A percentile compares a stretch with the other conserved stretches of the same genome.
phyloP scores from a whole-genome alignment of 768 basidiomycete genomes.

The Leccinum fibrillosum region DNA sequence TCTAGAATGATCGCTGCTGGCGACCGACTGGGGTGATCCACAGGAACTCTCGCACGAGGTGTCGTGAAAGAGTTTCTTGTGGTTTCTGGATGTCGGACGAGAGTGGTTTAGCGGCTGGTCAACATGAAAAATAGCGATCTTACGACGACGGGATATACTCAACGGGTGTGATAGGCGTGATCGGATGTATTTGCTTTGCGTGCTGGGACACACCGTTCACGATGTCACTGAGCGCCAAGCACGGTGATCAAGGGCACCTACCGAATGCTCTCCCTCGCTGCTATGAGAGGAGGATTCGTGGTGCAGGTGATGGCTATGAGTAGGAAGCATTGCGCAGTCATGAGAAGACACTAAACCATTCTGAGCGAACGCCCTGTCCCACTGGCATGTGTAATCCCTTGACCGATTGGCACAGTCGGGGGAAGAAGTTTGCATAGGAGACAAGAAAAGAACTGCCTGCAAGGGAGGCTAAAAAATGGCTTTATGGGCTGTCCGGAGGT shows the following conservation, averaged over 20 bases:
- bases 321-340: slow-evolving; percentile 31
- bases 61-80: slow-evolving; percentile 33
- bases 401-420: slow-evolving; percentile 27
- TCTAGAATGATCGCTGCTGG: slow-evolving; percentile 47
- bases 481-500: slow-evolving; percentile 22
- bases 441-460: slow-evolving; percentile 20
- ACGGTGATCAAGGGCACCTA: slow-evolving; percentile 15
- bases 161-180: slow-evolving; percentile 35
- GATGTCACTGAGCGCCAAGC: slow-evolving; percentile 13
- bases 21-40: slow-evolving; percentile 31
- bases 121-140: slow-evolving; percentile 13
- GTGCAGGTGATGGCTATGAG: slow-evolving; percentile 30
- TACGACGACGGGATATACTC: slow-evolving; percentile 35
- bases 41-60: slow-evolving; percentile 29
- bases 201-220: slow-evolving; percentile 16
- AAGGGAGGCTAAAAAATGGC: slow-evolving; percentile 20
- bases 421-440: slow-evolving; percentile 30
- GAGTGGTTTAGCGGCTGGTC: slow-evolving; percentile 10
- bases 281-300: slow-evolving; percentile 21
- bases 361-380: slow-evolving; percentile 34
- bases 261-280: slow-evolving; percentile 28
- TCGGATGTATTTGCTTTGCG: slow-evolving; percentile 30
- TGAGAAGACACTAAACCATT: slow-evolving; percentile 37
- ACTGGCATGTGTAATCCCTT: slow-evolving; percentile 29
- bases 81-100: slow-evolving; percentile 20